Evolutionary conservation across 2,329 filamentous ascomycete genomes (phyloP).

Genomic region (Paraconiothyrium sp.): DNA sequence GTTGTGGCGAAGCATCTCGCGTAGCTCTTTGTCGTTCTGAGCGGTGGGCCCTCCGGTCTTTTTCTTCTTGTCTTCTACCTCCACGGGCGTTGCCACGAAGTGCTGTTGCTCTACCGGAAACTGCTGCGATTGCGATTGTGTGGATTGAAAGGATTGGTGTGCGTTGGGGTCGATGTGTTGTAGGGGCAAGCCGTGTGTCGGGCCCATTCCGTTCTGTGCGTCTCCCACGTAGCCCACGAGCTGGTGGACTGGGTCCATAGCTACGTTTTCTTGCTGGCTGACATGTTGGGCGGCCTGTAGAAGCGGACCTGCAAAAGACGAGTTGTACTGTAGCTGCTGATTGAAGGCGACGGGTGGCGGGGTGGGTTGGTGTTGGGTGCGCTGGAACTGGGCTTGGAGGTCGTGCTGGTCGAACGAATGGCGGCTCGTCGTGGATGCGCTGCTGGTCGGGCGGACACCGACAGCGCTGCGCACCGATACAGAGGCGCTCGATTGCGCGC

Average conservation of each 20-base stretch:
- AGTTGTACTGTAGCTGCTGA: slow-evolving; percentile 39
- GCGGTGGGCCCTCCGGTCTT: slow-evolving; percentile 71
- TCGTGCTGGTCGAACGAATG: slow-evolving; percentile 52
- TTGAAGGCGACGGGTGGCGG: slow-evolving; percentile 23
- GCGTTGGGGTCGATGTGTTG: slow-evolving; percentile 39
- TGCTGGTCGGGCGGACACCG: slow-evolving; percentile 52
- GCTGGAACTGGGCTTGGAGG: slow-evolving; percentile 32
- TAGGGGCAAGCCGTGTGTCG: slow-evolving; percentile 29
- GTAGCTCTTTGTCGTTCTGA: slow-evolving; percentile 83
- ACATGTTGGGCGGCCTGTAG: slow-evolving; percentile 49
- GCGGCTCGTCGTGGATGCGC: slow-evolving; percentile 60
- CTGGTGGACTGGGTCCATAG: slow-evolving; percentile 46
- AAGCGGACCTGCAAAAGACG: slow-evolving; percentile 44
- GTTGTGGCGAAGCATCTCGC: slow-evolving; percentile 76
- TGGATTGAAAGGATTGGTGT: slow-evolving; percentile 37
- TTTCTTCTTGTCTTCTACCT: slow-evolving; percentile 58
- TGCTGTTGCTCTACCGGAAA: slow-evolving; percentile 30
- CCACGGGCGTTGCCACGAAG: slow-evolving; percentile 37
- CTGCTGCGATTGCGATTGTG: slow-evolving; percentile 28
- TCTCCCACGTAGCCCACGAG: slow-evolving; percentile 42
- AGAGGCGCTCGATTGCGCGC: slow-evolving; percentile 58
- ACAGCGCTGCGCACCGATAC: slow-evolving; percentile 53
- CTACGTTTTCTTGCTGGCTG: slow-evolving; percentile 46
- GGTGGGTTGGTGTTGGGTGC: slow-evolving; percentile 24
- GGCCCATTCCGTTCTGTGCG: slow-evolving; percentile 29